Evolutionary conservation across 1,139 yeast species (phyloP), one percentile per base, ranked within the genome.

Genomic region (Magnusiomyces clavatus): DNA sequence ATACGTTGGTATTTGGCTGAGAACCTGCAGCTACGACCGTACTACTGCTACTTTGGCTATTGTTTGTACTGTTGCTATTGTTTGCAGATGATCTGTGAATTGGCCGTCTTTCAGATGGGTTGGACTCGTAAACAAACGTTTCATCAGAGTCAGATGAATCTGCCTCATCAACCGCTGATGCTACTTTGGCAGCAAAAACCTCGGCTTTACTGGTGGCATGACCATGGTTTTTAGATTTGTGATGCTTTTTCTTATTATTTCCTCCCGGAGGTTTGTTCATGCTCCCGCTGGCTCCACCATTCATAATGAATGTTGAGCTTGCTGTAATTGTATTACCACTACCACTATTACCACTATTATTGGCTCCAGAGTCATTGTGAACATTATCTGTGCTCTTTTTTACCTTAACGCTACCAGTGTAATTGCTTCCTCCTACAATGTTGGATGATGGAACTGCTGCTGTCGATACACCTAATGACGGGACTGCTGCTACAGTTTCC

Each of bases 81-180:
- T 13, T 17, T 16, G 20, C 40, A 11, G 37, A n/a, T 13, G 42
- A 12, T 10, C 35, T 17, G 13, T 36, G 17, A 12, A 11, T 12
- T 6, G 24, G 19, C 17, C 42, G 48, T n/a, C 34, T 44, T 49
- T 69, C 70, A 39, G 61, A 61, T 13, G 74, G 69, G 47, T 73
- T 69, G 6, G 80, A 78, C 61, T 89, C 97, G 65, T 90, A 90
- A 12, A 90, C 96, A 74, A 90, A 90, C 0, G 96, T 87, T 66
- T 92, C 97, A 60, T 89, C 96, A 43, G 90, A 82, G 65, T 88
- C 97, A 43, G 90, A 83, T 46, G 85, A 80, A 55, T 86, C 89
- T 29, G 80, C 88, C 61, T 88, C 96, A 60, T 87, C 96, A 8
- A 90, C 95, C 0, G 97, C 97, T 57, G 89, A 83, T 6, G 97